A percentile compares a stretch with the other conserved stretches of the same genome.
phyloP scores from a whole-genome alignment of 768 basidiomycete genomes.

The Boletus barrowsii region DNA sequence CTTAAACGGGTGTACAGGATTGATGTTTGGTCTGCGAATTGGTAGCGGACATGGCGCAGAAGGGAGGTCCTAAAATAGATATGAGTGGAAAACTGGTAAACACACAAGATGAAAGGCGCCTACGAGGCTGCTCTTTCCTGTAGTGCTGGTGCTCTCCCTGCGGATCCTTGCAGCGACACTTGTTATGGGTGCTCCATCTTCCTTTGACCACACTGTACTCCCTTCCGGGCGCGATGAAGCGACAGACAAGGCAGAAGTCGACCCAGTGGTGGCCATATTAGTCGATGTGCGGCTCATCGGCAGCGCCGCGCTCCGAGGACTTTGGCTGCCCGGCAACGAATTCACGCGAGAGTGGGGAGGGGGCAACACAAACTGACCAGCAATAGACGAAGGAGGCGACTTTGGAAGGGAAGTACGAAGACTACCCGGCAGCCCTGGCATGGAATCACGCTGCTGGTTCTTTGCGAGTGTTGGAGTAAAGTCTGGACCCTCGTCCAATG shows the following conservation, averaged over 20 bases:
- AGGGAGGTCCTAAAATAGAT: conserved; percentile 33
- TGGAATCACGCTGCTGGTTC: conserved; percentile 58
- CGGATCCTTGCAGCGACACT: conserved; percentile 44
- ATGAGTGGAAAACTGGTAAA: neutral
- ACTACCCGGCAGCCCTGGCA: conserved; percentile 41
- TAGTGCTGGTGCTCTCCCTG: conserved; percentile 48
- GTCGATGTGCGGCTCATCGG: conserved; percentile 37
- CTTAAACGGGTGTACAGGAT: conserved; percentile 47
- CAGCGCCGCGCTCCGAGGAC: conserved; percentile 32
- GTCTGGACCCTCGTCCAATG: conserved; percentile 59
- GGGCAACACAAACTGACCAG: conserved; percentile 45
- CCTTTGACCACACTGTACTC: conserved; percentile 36
- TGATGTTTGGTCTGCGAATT: conserved; percentile 43
- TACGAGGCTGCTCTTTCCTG: conserved; percentile 32
- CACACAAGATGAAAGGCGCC: neutral
- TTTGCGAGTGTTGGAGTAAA: conserved; percentile 73
- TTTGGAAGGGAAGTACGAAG: conserved; percentile 45
- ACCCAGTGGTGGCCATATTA: conserved; percentile 28
- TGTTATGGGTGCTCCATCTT: conserved; percentile 33
- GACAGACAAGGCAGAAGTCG: conserved; percentile 40
- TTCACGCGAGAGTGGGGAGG: conserved; percentile 34
- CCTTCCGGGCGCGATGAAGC: conserved; percentile 40
- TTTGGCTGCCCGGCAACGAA: conserved; percentile 38
- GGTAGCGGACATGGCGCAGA: conserved; percentile 40
- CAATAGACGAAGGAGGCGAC: conserved; percentile 42